Base-by-base conservation (phyloP, 371 early-diverging fungal genomes). In the Mortierella sp. region DNA sequence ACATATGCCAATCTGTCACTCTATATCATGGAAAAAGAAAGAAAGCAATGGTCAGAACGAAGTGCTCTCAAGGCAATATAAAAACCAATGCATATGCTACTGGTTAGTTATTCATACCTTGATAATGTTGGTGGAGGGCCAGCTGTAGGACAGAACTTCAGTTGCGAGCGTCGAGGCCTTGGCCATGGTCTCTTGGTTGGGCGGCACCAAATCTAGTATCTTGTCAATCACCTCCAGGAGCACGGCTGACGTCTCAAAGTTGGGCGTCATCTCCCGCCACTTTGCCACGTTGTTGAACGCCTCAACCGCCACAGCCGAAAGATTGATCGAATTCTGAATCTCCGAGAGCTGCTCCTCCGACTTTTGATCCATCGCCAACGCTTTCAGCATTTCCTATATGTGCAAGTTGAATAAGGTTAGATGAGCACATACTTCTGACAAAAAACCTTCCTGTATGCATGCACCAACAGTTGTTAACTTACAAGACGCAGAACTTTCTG, bases 231-330 rank as follows among this genome's bases (percentile, higher is more conserved):
- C 73, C 16, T 83, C 84, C 1, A 83, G 48, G 14, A 78, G 41
- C 48, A 64, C 61, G 6, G 64, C 79, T 3, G 84, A 71, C 31
- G 70, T 79, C 58, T 83, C 84, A 69, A 83, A 83, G 34, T 52
- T 70, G 22, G 79, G 84, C 84, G 79, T 83, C 76, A 70, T 75
- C 40, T 75, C 67, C 3, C 73, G 73, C 84, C 84, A 83, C 9
- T 52, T 40, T 14, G 73, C 61, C 19, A 83, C 24, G 24, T 45
- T 69, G n/a, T 58, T 37, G 45, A 79, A 83, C 4, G 79, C 79
- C 11, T 70, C 64, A 0, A 52, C 70, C 10, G 79, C 79, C 53
- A 79, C 67, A 2, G 61, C 64, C 1, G 84, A 83, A 7, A 83
- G 31, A 22, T 76, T 83, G 52, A 74, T 63, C 14, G 84, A 83